phyloP scores from a whole-genome alignment of 768 basidiomycete genomes.

The Hirschioporus abietinus region DNA sequence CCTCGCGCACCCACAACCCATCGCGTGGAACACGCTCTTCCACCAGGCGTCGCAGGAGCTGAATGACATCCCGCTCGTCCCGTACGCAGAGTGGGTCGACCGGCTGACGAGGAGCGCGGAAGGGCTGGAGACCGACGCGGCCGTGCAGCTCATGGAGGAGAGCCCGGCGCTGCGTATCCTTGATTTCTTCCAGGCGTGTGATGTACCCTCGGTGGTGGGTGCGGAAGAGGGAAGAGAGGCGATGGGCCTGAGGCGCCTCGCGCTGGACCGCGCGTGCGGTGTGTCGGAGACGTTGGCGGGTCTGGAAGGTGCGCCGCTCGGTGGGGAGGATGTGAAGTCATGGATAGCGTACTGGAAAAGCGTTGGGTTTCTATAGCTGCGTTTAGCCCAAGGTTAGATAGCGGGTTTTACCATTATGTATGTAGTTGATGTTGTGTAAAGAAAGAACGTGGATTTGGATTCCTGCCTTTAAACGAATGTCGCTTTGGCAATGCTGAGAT shows the following conservation, averaged over 20 bases:
- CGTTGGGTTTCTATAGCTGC: background rate
- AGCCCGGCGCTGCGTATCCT: conserved; percentile 25
- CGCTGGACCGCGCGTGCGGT: background rate
- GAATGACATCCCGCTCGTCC: conserved; percentile 24
- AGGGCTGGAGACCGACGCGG: background rate
- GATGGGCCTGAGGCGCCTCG: background rate
- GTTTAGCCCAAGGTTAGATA: too few relatives aligned
- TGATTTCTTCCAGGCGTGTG: conserved; percentile 19
- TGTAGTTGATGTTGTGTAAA: too few relatives aligned
- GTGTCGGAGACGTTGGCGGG: background rate
- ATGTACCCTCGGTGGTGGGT: background rate
- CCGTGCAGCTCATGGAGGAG: conserved; percentile 9
- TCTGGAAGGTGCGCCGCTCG: background rate
- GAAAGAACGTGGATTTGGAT: too few relatives aligned
- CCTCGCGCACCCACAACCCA: conserved; percentile 24
- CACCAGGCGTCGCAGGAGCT: conserved; percentile 16
- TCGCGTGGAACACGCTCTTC: conserved; percentile 21
- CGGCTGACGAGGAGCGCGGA: background rate
- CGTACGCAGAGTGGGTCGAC: conserved; percentile 23
- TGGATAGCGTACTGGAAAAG: background rate
- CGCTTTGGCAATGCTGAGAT: too few relatives aligned
- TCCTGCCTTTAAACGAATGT: too few relatives aligned
- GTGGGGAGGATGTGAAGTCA: background rate
- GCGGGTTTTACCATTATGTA: too few relatives aligned
- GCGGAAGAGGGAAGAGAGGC: background rate